Percentiles rank a stretch among this genome's conserved stretches.
phyloP scores from a whole-genome alignment of 768 basidiomycete genomes.

The Suillus luteus region DNA sequence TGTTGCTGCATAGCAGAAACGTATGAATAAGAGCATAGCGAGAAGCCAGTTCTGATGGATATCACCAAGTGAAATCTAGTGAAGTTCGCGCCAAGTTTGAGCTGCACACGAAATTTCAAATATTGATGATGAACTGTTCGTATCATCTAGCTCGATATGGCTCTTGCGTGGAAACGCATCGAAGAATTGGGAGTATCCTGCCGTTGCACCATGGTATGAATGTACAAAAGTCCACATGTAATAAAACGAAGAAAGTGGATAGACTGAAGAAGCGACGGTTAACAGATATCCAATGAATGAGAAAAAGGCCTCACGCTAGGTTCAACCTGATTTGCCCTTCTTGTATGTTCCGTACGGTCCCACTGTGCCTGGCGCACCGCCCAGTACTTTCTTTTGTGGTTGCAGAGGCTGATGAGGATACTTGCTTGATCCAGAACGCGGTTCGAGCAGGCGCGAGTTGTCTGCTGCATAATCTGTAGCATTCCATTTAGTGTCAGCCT shows the following conservation, averaged over 20 bases:
- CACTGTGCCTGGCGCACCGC: conserved; percentile 38
- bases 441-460: conserved; percentile 15
- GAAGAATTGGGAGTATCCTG: not conserved
- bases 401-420: conserved; percentile 10
- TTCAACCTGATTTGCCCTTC: conserved; percentile 5
- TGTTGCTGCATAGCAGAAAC: not conserved
- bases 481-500: conserved; percentile 1
- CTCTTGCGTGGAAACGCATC: not conserved
- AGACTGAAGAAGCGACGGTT: not conserved
- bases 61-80: not conserved
- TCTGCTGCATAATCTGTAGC: conserved; percentile 21
- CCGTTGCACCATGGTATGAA: not conserved
- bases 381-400: conserved; percentile 29
- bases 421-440: conserved; percentile 18
- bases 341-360: conserved; percentile 50
- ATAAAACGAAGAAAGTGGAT: not conserved
- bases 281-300: not conserved
- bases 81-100: not conserved
- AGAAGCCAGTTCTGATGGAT: not conserved
- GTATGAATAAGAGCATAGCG: not conserved
- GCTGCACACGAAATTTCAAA: not conserved
- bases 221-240: not conserved
- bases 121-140: not conserved
- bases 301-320: not conserved
- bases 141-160: not conserved